A percentile compares a stretch with the other conserved stretches of the same genome.
Evolutionary conservation across 768 basidiomycete genomes (phyloP).

Genomic region (Suillus variegatus): DNA sequence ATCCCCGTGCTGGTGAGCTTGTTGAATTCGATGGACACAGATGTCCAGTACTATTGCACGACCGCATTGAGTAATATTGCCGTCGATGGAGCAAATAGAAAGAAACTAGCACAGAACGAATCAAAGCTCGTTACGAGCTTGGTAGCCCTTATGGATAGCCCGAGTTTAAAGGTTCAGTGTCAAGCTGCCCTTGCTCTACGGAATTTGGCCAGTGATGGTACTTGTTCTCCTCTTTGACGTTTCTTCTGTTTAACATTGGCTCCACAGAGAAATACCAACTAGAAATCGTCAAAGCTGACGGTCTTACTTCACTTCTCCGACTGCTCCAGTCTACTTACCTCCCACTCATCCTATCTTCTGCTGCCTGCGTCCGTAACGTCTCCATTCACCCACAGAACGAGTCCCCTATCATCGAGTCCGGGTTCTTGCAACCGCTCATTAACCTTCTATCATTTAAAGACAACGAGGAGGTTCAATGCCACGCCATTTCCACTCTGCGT

Average conservation of each 20-base stretch:
- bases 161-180: constrained; percentile 97
- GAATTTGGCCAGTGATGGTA: constrained; percentile 97
- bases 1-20: constrained; percentile 96
- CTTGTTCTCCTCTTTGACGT: constrained; percentile 18
- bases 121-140: constrained; percentile 93
- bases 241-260: constrained; percentile 4
- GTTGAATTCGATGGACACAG: constrained; percentile 95
- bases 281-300: constrained; percentile 96
- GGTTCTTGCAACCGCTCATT: constrained; percentile 94
- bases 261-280: constrained; percentile 93
- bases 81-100: constrained; percentile 92
- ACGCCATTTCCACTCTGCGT: constrained; percentile 95
- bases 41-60: constrained; percentile 99
- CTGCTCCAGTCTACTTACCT: constrained; percentile 96
- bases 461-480: constrained; percentile 99
- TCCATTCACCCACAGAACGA: constrained; percentile 99
- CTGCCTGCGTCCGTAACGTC: constrained; percentile 98
- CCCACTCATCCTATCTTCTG: constrained; percentile 95
- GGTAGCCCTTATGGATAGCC: constrained; percentile 94
- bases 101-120: constrained; percentile 92
- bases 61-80: constrained; percentile 98
- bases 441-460: constrained; percentile 97
- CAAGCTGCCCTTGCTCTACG: constrained; percentile 95
- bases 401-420: constrained; percentile 98
- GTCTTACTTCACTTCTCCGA: constrained; percentile 87